Evolutionary conservation across 495 filamentous ascomycete genomes (phyloP), one percentile per base, ranked within the genome.

Genomic region (Daldinia vernicosa): DNA sequence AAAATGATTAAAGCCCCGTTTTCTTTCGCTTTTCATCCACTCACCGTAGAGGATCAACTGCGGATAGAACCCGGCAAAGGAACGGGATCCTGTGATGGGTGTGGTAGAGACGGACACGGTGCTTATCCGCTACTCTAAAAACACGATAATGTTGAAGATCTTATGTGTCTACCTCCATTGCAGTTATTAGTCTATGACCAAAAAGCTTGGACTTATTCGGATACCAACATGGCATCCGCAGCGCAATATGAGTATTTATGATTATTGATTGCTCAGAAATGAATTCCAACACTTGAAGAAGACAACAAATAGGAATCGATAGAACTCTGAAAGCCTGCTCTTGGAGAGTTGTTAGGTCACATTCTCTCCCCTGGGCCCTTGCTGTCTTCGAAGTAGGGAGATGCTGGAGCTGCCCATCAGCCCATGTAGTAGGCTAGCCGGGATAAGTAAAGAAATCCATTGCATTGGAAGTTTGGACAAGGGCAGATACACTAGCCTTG

Each of bases 11-110:
- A 24, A 51, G 33, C 58, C 47, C 62, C 51, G 54, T 60, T 54
- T 58, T 33, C 26, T 52, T 45, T 47, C 32, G 35, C 3, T 63
- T 45, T 63, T 60, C 15, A 6, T 6, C 45, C 55, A 28, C n/a
- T 58, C 39, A 52, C 58, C 19, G 52, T 17, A 32, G 55, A 27
- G 70, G 70, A 72, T 65, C 58, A 6, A 35, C 24, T 30, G 55
- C 32, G 70, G 70, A 72, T 65, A 60, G 57, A 63, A 66, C 28
- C 24, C 28, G 12, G 11, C 35, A 37, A 50, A 57, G 70, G 53
- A 65, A 24, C 22, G 64, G 64, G 64, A 68, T 72, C 45, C 53
- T 45, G n/a, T 61, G 40, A n/a, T 61, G 55, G 69, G 60, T 60
- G 51, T 50, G 43, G 58, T 40, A 58, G 39, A 24, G 27, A 53